Base-by-base conservation (phyloP, 2,329 filamentous ascomycete species). In the Monascus ruber region DNA sequence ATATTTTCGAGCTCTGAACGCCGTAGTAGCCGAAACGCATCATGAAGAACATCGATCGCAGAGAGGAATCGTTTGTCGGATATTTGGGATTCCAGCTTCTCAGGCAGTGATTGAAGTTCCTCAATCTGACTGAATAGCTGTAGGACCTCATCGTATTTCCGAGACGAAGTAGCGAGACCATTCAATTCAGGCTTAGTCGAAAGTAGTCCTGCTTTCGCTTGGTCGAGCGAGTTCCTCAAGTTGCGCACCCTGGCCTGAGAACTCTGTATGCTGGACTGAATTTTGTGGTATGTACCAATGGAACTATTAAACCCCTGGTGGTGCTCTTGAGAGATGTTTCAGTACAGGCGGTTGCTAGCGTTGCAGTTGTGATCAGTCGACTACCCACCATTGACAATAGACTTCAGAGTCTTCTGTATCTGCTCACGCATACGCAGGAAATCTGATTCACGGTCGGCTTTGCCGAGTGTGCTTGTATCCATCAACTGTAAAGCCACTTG, bases 261-360 rank as follows among this genome's bases (percentile, higher is more conserved):
- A 37, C 77, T 72, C 53, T 89, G 84, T 48, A 98, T 91, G 63
- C 86, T 94, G 38, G 81, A 79, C 62, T 98, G 91, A 45, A 98
- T 98, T 64, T 94, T 95, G 70, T 98, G 93, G 58, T 96, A 98
- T 17, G 89, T 96, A 61, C 89, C 91, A 47, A 98, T 96, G 37
- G 89, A 95, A 62, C 86, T 94, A 66, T 96, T 98, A 73, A 98
- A 98, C 35, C 91, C 93, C 62, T 98, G 91, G 57, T 98, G 89
- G 58, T 98, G 89, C 66, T 98, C 89, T 72, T 42, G 11, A 26
- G 38, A 42, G 31, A 24, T 24, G 36, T 40, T 36, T 53, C 38
- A 54, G 42, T 29, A 38, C 1, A 24, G 33, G 24, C 17, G 33
- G 6, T 11, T 7, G 4, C 26, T 35, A 9, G 26, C 6, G 3